Evolutionary conservation across 768 basidiomycete species (phyloP), one percentile per base, ranked within the genome.

Genomic region (Phanerochaete sordida): DNA sequence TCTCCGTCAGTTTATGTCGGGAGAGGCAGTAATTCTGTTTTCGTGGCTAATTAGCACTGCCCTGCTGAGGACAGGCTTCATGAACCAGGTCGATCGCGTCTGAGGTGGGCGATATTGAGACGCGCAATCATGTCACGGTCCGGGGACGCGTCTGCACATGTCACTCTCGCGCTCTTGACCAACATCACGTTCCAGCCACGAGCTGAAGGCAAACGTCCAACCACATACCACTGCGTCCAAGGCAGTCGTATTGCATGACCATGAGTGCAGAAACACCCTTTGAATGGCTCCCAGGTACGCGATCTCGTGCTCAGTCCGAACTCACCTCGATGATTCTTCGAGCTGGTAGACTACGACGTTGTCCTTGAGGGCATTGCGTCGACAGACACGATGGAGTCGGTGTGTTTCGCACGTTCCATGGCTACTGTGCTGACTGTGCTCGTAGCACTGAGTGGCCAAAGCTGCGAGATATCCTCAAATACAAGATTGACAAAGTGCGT

Each of bases 381-480:
- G 12, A 84, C 84, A 49, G 90, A 93, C 72, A 70, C 74, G 39
- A 72, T 88, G 63, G 80, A 88, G 84, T 90, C 70, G 62, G 82
- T 19, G 8, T 65, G 30, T 27, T 62, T 19, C 26, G 23, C 39
- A 19, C 33, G 35, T n/a, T 3, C 44, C 33, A 37, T n/a, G 24
- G 4, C n/a, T 15, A n/a, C 21, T 16, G 19, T 63, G 16, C 57
- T 48, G 30, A 59, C 56, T 37, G 62, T 9, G 19, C 23, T 23
- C 44, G 33, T 57, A 88, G 88, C 66, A 75, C 77, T 66, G 87
- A 90, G 68, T 95, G 92, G 93, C 66, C 77, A 21, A 72, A 78
- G 43, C 77, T 94, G 46, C 83, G 89, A 39, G 81, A 87, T 67
- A 82, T 84, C 57, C 84, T 94, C 70, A 92, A 91, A 70, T 70